Evolutionary conservation across 495 filamentous ascomycete genomes (phyloP), one percentile per base, ranked within the genome.

Genomic region (Articulospora tetracladia): DNA sequence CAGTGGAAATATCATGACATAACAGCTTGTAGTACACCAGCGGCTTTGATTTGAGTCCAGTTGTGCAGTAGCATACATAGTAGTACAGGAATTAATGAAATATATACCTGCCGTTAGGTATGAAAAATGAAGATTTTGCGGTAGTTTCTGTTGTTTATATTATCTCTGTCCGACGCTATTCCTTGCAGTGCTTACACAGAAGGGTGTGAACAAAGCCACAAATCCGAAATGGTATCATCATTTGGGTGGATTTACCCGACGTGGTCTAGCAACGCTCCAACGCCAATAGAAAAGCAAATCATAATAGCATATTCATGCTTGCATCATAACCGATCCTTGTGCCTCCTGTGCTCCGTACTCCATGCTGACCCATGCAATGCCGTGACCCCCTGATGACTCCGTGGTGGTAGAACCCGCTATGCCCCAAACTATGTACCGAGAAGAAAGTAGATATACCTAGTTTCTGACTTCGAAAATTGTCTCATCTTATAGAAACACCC

Each of bases 401-500:
- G 8, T 50, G 44, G 25, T 50, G 25, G 11, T 25, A 12, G 22
- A 27, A 26, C 25, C 23, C 47, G 11, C 47, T 50, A 50, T 50
- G 47, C 47, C 25, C 6, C 23, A n/a, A 17, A 50, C 22, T 50
- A 6, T 50, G 47, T 50, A n/a, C 20, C 3, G 47, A 25, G 22
- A 27, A 50, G 25, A 22, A 3, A 50, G 25, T 24, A 4, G 25
- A 8, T 7, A n/a, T 39, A 39, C 10, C 34, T 3, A 50, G 3
- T 44, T 7, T n/a, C 30, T 32, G 30, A 44, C 11, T 44, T 44
- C 39, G 30, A 4, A 7, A 50, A 32, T 4, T n/a, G 26, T 12
- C 13, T 53, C 50, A 70, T 13, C 13, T 53, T 54, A 70, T 13
- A 68, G 36, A 58, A 68, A 70, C 3, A 70, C 53, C 1, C 68